phyloP scores from a whole-genome alignment of 495 filamentous ascomycete genomes.

The Chlorociboria aeruginascens region DNA sequence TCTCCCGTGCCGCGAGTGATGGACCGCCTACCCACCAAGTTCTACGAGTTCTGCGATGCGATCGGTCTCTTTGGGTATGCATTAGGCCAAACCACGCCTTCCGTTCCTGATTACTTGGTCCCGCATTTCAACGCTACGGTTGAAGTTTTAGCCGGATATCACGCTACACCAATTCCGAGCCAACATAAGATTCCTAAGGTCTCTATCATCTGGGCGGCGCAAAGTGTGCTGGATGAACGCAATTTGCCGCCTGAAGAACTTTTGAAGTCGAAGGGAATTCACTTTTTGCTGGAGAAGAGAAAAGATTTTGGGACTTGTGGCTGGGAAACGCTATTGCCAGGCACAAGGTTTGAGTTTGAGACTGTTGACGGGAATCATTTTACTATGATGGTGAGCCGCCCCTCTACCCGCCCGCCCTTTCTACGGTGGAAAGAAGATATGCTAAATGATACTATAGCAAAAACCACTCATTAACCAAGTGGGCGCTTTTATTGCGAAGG shows the following conservation, averaged over 20 bases:
- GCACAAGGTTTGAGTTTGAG: too few relatives aligned
- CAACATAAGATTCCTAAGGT: background rate
- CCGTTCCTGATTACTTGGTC: background rate
- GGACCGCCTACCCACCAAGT: background rate
- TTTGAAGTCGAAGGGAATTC: conserved; percentile 1
- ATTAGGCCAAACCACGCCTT: background rate
- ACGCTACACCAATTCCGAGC: background rate
- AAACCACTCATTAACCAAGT: too few relatives aligned
- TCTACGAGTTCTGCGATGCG: background rate
- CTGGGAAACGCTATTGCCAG: conserved; percentile 1
- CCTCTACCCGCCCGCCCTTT: too few relatives aligned
- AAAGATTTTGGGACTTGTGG: conserved; percentile 1
- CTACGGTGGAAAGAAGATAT: too few relatives aligned
- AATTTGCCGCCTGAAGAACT: background rate
- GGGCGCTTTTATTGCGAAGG: too few relatives aligned
- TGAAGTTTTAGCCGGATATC: background rate
- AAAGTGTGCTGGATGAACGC: background rate
- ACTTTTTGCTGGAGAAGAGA: background rate
- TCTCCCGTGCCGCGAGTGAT: background rate
- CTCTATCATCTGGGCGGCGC: conserved; percentile 1
- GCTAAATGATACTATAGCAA: too few relatives aligned
- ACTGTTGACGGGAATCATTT: conserved; percentile 4
- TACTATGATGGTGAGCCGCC: background rate
- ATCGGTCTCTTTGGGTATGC: conserved; percentile 1
- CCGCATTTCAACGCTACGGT: conserved; percentile 1